These are phyloP conservation scores for Austroboletus novae-zelandiae DNA, from an alignment of 1,284 basidiomycete genomes.

Conservation along the genomic window DNA sequence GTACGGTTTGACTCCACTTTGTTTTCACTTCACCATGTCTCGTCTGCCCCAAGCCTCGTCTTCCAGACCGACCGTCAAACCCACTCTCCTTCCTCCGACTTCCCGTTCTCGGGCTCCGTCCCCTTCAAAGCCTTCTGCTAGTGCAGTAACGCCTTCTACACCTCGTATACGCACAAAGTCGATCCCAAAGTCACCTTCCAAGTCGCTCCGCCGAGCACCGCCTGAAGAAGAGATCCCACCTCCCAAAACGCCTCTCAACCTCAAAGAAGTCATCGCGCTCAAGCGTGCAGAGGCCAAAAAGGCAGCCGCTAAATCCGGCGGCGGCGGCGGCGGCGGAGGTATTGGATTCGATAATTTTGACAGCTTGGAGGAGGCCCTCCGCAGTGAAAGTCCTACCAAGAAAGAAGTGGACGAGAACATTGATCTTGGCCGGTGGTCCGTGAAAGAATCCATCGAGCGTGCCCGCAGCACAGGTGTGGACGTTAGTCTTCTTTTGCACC, in stretches of 20 bases:
- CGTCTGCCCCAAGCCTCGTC: slow-evolving; percentile 47
- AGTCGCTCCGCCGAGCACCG: slow-evolving; percentile 31
- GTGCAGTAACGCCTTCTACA: slow-evolving; percentile 22
- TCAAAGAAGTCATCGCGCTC: slow-evolving; percentile 72
- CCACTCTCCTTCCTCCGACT: slow-evolving; percentile 20
- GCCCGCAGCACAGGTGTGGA: slow-evolving; percentile 69
- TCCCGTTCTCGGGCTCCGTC: slow-evolving; percentile 34
- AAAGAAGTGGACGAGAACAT: slow-evolving; percentile 46
- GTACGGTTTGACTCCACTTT: not conserved
- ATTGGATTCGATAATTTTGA: slow-evolving; percentile 20
- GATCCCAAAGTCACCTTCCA: slow-evolving; percentile 36
- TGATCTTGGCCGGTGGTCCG: slow-evolving; percentile 63
- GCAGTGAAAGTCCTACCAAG: slow-evolving; percentile 31
- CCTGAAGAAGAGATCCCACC: slow-evolving; percentile 28
- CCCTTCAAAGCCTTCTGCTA: slow-evolving; percentile 36
- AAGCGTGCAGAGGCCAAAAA: slow-evolving; percentile 74
- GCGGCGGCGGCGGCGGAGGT: slow-evolving; percentile 18
- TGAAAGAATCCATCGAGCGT: slow-evolving; percentile 73
- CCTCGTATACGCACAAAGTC: slow-evolving; percentile 37
- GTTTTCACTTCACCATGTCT: slow-evolving; percentile 35
- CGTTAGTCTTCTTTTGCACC: slow-evolving; percentile 26
- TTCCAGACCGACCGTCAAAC: slow-evolving; percentile 36
- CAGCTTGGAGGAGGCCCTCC: slow-evolving; percentile 47
- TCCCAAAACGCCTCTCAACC: slow-evolving; percentile 44
- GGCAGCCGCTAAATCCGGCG: slow-evolving; percentile 31